phyloP scores from a whole-genome alignment of 208 protist species.

The Crithidia bombi region DNA sequence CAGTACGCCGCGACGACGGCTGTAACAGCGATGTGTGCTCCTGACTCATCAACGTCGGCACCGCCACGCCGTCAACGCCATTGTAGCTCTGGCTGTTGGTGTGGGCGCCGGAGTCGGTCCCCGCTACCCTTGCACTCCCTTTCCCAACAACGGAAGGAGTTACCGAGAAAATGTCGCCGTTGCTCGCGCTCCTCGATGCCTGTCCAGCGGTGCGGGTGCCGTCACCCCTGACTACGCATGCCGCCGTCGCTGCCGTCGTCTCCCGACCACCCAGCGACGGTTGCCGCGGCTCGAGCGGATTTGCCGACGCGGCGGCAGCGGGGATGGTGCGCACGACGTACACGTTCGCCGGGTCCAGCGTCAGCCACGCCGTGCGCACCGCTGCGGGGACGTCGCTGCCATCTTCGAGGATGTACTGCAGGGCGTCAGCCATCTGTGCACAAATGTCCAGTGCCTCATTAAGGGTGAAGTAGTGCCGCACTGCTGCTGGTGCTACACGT shows the following conservation, averaged over 20 bases:
- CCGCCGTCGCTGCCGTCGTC: too few relatives aligned
- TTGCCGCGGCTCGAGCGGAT: neutral
- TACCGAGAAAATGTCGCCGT: neutral
- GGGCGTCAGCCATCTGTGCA: conserved; percentile 58
- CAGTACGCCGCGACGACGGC: neutral
- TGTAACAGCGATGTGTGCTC: conserved; percentile 6
- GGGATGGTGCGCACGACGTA: conserved; percentile 28
- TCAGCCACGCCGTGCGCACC: conserved; percentile 50
- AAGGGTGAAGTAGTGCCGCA: conserved; percentile 42
- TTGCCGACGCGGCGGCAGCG: neutral
- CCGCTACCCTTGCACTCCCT: neutral
- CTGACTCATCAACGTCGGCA: neutral
- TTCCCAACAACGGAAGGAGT: neutral
- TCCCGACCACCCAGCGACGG: neutral
- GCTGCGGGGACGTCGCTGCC: conserved; percentile 43
- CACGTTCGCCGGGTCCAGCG: conserved; percentile 61
- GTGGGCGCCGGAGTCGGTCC: neutral
- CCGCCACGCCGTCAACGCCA: neutral
- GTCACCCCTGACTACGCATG: too few relatives aligned
- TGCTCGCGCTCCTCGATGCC: neutral
- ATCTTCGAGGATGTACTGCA: conserved; percentile 79
- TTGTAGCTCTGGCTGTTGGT: neutral
- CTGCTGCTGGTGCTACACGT: conserved; percentile 3
- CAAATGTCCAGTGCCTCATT: conserved; percentile 51
- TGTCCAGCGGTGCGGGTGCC: too few relatives aligned